Base-by-base conservation (phyloP, 2,329 filamentous ascomycete species). In the Albifimbria verrucaria region DNA sequence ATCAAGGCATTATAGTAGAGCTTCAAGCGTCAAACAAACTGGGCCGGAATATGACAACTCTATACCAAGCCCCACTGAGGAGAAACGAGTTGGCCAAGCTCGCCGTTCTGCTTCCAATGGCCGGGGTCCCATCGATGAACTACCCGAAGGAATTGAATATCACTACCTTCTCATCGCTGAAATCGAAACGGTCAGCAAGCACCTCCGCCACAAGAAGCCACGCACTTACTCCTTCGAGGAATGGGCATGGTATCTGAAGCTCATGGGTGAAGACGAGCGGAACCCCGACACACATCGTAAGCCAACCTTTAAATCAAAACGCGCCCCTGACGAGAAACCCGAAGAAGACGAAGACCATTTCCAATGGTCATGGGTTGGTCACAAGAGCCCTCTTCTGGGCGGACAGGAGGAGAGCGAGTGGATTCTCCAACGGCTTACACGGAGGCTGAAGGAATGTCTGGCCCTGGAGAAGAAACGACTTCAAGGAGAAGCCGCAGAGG, bases 231-330 rank as follows among this genome's bases (percentile, higher is more conserved):
- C 76, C 0, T 97, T 92, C 57, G 85, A 92, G 59, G 88, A 96
- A 65, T 96, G 92, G 92, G 88, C 88, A 0, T 89, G 90, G 74
- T 94, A 90, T 61, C 86, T 92, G 7, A 81, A 83, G 21, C 77
- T 96, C 26, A 89, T 96, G n/a, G 83, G 83, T 46, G 82, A 86
- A 62, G 81, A 86, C 64, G 82, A 86, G 62, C 71, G 69, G 51
- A 73, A 73, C 57, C 70, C 79, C 2, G 67, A 72, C 6, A 78
- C 70, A 18, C 83, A 86, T 61, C 66, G 75, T n/a, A 74, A 71
- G 53, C 69, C 69, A 7, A 59, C 56, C 23, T 62, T 67, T 7
- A 67, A 62, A 64, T 58, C 36, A 57, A 51, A 25, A 54, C 54
- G 17, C 58, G 51, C 15, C 54, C 43, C 20, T 50, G 36, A 0